phyloP scores from a whole-genome alignment of 805 yeast genomes.

The Suhomyces sp. region DNA sequence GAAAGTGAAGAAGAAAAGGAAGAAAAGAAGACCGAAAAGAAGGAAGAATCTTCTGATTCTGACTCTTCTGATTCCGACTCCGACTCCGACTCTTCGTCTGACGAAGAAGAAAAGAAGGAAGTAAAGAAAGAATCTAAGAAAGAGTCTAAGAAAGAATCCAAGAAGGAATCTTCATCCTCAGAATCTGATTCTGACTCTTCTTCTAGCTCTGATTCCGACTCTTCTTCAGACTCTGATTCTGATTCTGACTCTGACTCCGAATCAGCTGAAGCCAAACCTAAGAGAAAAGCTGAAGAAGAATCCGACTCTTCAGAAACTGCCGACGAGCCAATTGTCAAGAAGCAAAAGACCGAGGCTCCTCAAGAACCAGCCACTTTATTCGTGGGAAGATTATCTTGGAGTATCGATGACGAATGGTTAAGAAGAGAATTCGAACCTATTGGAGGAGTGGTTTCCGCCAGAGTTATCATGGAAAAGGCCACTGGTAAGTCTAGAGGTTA shows the following conservation, averaged over 20 bases:
- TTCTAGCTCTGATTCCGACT: conserved; percentile 13
- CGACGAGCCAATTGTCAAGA: conserved; percentile 45
- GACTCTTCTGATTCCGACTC: conserved; percentile 19
- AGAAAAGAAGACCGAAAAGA: conserved; percentile 11
- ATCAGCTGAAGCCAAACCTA: conserved; percentile 35
- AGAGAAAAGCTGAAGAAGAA: conserved; percentile 21
- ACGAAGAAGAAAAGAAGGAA: conserved; percentile 9
- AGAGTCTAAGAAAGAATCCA: conserved; percentile 23
- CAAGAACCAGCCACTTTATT: conserved; percentile 84
- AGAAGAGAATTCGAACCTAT: conserved; percentile 74
- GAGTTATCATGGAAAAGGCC: conserved; percentile 91
- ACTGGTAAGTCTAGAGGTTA: conserved; percentile 94
- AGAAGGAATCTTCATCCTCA: conserved; percentile 23
- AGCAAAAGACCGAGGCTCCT: conserved; percentile 40
- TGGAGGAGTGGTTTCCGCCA: conserved; percentile 83
- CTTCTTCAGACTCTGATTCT: conserved; percentile 34
- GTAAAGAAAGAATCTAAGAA: conserved; percentile 13
- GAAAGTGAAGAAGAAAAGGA: conserved; percentile 18
- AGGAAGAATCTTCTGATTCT: conserved; percentile 17
- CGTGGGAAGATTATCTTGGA: conserved; percentile 98
- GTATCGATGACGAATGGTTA: conserved; percentile 93
- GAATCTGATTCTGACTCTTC: conserved; percentile 23
- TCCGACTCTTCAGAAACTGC: conserved; percentile 1
- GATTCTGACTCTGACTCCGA: conserved; percentile 35
- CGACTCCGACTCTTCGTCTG: conserved; percentile 19